Base-by-base conservation (phyloP, 106 monocot species). In the Amphibolis antarctica region DNA sequence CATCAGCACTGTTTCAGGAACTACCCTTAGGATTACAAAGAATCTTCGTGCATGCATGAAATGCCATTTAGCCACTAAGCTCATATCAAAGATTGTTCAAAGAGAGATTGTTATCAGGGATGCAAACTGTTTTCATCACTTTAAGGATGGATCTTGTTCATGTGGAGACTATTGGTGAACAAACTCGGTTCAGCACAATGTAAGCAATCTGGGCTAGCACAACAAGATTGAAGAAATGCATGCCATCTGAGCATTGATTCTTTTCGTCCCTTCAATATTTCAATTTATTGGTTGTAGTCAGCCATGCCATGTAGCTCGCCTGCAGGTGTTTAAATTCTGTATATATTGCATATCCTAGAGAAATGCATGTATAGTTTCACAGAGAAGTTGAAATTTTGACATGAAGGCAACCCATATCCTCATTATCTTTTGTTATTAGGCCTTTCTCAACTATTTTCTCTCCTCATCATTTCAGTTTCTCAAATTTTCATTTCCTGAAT, bases 21-120 rank as follows among this genome's bases (percentile, higher is more conserved):
- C 69, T 44, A 64, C 68, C 2, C 62, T 67, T 9, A 60, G 66
- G 25, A 67, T 71, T 27, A 67, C 59, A 19, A 71, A 66, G 30
- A 76, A 66, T 53, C 51, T 71, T 10, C 71, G 71, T 45, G 44
- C 66, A 18, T 77, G 77, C 26, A 12, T 68, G 50, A 71, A 49
- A 12, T 77, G n/a, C 59, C 71, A 77, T 66, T 71, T 66, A 44
- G 70, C 77, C 12, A 60, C 63, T 20, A 71, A 77, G 46, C 44
- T 44, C 55, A 71, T 77, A 9, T 77, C 71, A 5, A 71, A 71
- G 43, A n/a, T 77, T 45, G 27, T 71, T 26, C 45, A 30, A 13
- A 58, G 77, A 27, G 60, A 77, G 58, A 77, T 77, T 43, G 28
- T 77, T 42, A 44, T 77, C 19, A 66, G 77, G 66, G 77, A 71